Percentiles rank a stretch among this genome's conserved stretches.
Evolutionary conservation across 768 basidiomycete species (phyloP).

Genomic region (Cystofilobasidium macerans): DNA sequence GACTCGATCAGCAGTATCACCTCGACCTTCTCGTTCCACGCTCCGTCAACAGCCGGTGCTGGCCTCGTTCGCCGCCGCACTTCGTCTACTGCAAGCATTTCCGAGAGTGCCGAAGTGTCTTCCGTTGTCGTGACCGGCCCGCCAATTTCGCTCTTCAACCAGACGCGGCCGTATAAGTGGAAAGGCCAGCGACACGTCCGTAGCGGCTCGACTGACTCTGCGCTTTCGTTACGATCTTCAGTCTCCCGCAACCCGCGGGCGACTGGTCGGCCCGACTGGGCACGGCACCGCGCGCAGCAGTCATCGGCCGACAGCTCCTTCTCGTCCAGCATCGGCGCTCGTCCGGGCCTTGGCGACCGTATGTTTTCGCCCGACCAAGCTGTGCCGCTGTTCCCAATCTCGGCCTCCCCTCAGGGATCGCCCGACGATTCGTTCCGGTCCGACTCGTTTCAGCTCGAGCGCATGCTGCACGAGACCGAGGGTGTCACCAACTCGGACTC

Average conservation of each 20-base stretch:
- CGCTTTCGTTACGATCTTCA: background rate
- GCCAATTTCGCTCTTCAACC: slow-evolving; percentile 18
- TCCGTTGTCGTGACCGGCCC: background rate
- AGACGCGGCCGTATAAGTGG: background rate
- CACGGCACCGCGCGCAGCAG: slow-evolving; percentile 10
- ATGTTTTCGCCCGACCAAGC: slow-evolving; percentile 21
- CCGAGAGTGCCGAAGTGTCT: background rate
- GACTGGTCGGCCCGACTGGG: slow-evolving; percentile 13
- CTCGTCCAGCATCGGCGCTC: background rate
- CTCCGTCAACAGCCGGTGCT: background rate
- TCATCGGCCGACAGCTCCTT: slow-evolving; percentile 9
- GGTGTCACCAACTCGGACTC: slow-evolving; percentile 2
- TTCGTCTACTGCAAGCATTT: slow-evolving; percentile 1
- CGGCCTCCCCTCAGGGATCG: slow-evolving; percentile 15
- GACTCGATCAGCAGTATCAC: background rate
- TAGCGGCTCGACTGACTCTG: background rate
- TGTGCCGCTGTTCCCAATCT: slow-evolving; percentile 18
- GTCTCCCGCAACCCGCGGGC: background rate
- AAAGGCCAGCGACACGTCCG: background rate
- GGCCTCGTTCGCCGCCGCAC: background rate
- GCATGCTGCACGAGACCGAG: background rate
- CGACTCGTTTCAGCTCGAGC: slow-evolving; percentile 12
- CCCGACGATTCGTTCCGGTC: slow-evolving; percentile 15
- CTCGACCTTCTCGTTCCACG: slow-evolving; percentile 17
- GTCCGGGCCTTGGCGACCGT: slow-evolving; percentile 7